Base-by-base conservation (phyloP, 2,329 filamentous ascomycete genomes). In the Botrytis cinerea region DNA sequence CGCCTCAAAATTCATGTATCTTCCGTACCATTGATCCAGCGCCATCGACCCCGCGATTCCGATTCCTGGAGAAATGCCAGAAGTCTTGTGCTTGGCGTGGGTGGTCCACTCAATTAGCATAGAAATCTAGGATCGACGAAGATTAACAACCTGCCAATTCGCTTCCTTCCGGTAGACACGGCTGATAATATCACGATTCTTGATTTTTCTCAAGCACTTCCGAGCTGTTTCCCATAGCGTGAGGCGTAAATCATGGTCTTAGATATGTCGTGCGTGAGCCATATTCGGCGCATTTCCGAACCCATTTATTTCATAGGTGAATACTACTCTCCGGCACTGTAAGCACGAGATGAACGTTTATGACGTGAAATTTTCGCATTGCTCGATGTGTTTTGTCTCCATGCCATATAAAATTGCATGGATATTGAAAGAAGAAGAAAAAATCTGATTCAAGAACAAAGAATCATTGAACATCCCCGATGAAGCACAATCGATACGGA, bases 231-330 rank as follows among this genome's bases (percentile, higher is more conserved):
- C 8, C 8, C n/a, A 28, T 43, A 28, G n/a, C 16, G 40, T 57
- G 66, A 25, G 66, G 48, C n/a, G 48, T 69, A 32, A 9, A 25
- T 59, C 38, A 69, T 35, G 48, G 18, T 32, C 64, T 25, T 69
- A 22, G 35, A 68, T 68, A 69, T 69, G 66, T 69, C n/a, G 66
- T 69, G 66, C 66, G 66, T 69, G 51, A 22, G 48, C 66, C 18
- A 43, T 69, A 57, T 45, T 45, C 48, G 48, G 66, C 38, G 38
- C n/a, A 45, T 32, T 43, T 68, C 66, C 66, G 66, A 68, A 8
- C 48, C 66, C 10, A 59, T 57, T 69, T 48, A 25, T 48, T 48
- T 48, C 28, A 16, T 54, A 25, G 12, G n/a, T 68, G 64, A 57
- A 40, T 43, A 57, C 35, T 20, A 32, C 64, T 54, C 25, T 48